Evolutionary conservation across 805 yeast genomes (phyloP).

Genomic region (Jamesozyma hellenica): DNA sequence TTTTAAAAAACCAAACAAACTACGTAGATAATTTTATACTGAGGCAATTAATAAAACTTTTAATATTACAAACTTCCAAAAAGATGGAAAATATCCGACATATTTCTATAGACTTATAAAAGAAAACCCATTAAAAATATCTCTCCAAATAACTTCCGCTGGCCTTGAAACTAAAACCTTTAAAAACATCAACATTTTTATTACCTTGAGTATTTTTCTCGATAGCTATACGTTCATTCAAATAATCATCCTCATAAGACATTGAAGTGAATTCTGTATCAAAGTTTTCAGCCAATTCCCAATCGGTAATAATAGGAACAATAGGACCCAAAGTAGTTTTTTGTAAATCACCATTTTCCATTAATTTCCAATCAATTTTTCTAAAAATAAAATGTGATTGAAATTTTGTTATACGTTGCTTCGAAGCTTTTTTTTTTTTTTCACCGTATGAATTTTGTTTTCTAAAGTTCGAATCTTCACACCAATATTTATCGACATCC

Average conservation of each 20-base stretch:
- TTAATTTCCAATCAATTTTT: constrained; percentile 56
- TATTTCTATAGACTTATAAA: too few relatives aligned
- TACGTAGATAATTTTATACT: too few relatives aligned
- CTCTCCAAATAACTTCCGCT: constrained; percentile 29
- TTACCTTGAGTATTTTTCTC: neutral
- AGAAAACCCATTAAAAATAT: constrained; percentile 23
- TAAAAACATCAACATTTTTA: constrained; percentile 18
- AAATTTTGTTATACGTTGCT: constrained; percentile 30
- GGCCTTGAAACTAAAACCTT: constrained; percentile 32
- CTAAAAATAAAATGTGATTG: constrained; percentile 68
- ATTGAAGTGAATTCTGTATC: constrained; percentile 68
- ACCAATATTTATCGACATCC: constrained; percentile 47
- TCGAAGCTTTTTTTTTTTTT: constrained; percentile 23
- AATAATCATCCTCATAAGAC: constrained; percentile 33
- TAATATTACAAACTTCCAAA: too few relatives aligned
- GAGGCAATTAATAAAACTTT: too few relatives aligned
- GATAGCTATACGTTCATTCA: constrained; percentile 4
- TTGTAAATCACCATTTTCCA: constrained; percentile 40
- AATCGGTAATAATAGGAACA: constrained; percentile 72
- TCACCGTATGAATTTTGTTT: constrained; percentile 4
- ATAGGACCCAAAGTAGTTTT: constrained; percentile 57
- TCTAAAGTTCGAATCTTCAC: constrained; percentile 11
- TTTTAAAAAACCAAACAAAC: too few relatives aligned
- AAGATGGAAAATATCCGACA: too few relatives aligned
- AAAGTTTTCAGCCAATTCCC: constrained; percentile 76